Percentiles rank a stretch among this genome's conserved stretches.
Evolutionary conservation across 1,139 yeast genomes (phyloP).

Genomic region (Geotrichum siamense): DNA sequence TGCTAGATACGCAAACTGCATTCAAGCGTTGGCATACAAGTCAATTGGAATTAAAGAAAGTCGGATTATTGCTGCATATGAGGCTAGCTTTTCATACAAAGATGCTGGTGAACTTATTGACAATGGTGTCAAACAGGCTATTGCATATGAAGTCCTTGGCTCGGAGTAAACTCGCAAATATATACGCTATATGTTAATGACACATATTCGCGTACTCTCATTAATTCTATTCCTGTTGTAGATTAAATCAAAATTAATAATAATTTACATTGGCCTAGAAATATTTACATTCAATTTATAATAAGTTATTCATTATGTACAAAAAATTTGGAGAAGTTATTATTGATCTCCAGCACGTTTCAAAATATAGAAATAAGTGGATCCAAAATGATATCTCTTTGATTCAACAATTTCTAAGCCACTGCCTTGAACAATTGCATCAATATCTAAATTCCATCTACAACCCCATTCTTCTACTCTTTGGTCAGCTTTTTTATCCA

Average conservation of each 20-base stretch:
- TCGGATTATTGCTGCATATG: slow-evolving; percentile 74
- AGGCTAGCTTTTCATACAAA: slow-evolving; percentile 74
- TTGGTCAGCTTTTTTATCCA: slow-evolving; percentile 76
- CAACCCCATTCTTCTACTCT: slow-evolving; percentile 95
- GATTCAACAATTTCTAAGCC: slow-evolving; percentile 79
- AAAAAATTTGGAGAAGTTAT: background rate
- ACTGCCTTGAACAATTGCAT: slow-evolving; percentile 71
- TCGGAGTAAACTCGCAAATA: slow-evolving; percentile 58
- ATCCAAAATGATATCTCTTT: slow-evolving; percentile 81
- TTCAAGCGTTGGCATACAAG: slow-evolving; percentile 69
- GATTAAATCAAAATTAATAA: background rate
- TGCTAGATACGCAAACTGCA: slow-evolving; percentile 76
- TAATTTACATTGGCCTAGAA: too few relatives aligned
- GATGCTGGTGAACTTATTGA: slow-evolving; percentile 69
- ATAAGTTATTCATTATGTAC: slow-evolving; percentile 7
- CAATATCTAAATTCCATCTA: slow-evolving; percentile 92
- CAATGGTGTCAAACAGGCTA: slow-evolving; percentile 62
- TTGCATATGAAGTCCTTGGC: slow-evolving; percentile 69
- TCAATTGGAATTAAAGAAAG: slow-evolving; percentile 83
- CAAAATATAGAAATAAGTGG: slow-evolving; percentile 46
- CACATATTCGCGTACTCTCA: too few relatives aligned
- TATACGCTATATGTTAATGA: too few relatives aligned
- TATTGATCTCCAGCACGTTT: slow-evolving; percentile 19
- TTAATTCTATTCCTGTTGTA: too few relatives aligned
- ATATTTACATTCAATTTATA: background rate